phyloP scores from a whole-genome alignment of 495 filamentous ascomycete species.

The Pseudotulostoma volvatum region DNA sequence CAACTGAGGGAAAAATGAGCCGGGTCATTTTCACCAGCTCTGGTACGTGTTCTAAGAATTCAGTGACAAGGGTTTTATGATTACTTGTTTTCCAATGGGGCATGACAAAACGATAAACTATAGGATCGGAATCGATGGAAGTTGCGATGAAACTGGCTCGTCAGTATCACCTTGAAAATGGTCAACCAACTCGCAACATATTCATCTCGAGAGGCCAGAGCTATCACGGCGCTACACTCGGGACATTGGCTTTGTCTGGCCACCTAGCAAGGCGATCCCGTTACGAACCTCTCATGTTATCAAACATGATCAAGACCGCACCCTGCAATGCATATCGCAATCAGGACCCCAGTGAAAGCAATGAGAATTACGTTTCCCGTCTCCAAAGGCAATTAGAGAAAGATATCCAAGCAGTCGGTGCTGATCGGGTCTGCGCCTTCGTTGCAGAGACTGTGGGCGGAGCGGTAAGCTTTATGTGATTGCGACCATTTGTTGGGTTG shows the following conservation, averaged over 20 bases:
- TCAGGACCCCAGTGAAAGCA: constrained; percentile 20
- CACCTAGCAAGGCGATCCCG: constrained; percentile 42
- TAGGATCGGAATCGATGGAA: constrained; percentile 38
- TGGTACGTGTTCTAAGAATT: constrained; percentile 7
- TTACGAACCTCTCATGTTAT: constrained; percentile 44
- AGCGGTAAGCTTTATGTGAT: constrained; percentile 28
- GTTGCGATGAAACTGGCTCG: constrained; percentile 38
- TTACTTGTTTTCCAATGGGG: no score
- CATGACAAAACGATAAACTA: no score
- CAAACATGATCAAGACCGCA: constrained; percentile 41
- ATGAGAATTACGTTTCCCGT: constrained; percentile 36
- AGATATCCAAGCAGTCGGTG: constrained; percentile 56
- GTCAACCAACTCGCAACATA: constrained; percentile 25
- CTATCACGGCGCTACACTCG: constrained; percentile 60
- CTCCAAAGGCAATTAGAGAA: constrained; percentile 53
- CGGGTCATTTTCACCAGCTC: constrained; percentile 7
- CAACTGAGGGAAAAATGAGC: constrained; percentile 15
- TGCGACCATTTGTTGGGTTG: no score
- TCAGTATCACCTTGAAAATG: constrained; percentile 22
- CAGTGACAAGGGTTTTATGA: constrained; percentile 10
- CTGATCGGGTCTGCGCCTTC: constrained; percentile 59
- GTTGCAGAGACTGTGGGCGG: constrained; percentile 57
- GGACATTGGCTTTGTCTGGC: constrained; percentile 44
- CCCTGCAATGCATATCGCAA: constrained; percentile 48
- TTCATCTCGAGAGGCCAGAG: constrained; percentile 48